Evolutionary conservation across 2,329 filamentous ascomycete species (phyloP).

Genomic region (Xylaria sp.): DNA sequence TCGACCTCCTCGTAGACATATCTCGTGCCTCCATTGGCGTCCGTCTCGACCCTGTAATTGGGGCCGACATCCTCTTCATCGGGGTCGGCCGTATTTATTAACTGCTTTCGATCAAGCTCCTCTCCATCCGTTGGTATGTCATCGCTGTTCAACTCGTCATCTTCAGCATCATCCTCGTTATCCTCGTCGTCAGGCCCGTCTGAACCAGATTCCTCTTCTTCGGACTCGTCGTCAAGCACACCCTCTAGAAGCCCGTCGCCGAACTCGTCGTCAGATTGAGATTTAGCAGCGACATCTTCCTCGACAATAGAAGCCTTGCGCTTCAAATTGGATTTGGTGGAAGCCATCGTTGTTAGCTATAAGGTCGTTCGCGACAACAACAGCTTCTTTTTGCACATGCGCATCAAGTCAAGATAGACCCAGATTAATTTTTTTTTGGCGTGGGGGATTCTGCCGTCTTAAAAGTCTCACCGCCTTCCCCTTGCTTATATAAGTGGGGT

Average conservation of each 20-base stretch:
- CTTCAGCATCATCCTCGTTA: constrained; percentile 43
- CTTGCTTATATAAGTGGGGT: background rate
- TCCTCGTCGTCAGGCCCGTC: constrained; percentile 49
- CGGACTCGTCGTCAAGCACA: constrained; percentile 61
- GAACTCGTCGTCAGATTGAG: constrained; percentile 64
- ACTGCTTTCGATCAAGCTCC: constrained; percentile 41
- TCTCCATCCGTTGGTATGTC: constrained; percentile 47
- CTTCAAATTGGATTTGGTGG: constrained; percentile 56
- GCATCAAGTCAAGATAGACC: constrained; percentile 3
- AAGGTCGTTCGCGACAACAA: constrained; percentile 4
- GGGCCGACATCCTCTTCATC: constrained; percentile 45
- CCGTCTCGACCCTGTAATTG: constrained; percentile 64
- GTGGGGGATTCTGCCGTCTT: constrained; percentile 23
- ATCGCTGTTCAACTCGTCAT: constrained; percentile 44
- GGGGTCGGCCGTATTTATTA: constrained; percentile 38
- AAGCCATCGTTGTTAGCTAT: constrained; percentile 40
- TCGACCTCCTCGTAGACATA: constrained; percentile 95
- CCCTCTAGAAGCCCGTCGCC: constrained; percentile 57
- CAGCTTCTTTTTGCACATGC: constrained; percentile 11
- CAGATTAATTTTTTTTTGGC: constrained; percentile 24
- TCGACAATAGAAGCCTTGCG: constrained; percentile 65
- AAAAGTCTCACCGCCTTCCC: constrained; percentile 21
- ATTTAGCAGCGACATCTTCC: constrained; percentile 49
- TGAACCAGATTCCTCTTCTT: constrained; percentile 47
- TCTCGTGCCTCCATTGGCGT: constrained; percentile 87